A percentile compares a stretch with the other conserved stretches of the same genome.
Conservation (phyloP, 129 eudicot species). For the Chrysanthemum seticuspe region DNA sequence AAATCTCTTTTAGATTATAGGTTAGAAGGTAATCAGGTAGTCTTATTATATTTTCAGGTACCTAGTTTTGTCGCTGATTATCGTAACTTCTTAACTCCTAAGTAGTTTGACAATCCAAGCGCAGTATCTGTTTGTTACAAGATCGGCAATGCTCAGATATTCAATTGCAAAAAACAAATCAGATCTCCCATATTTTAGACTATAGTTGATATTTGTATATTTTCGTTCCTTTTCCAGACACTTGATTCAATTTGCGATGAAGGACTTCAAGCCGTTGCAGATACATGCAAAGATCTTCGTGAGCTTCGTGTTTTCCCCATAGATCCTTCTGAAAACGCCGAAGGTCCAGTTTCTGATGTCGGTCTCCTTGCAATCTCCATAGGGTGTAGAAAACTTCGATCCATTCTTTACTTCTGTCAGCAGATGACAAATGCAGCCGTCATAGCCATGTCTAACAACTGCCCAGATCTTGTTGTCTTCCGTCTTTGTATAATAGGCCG, state of each 20-base stretch:
- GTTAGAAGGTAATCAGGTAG: too few species aligned
- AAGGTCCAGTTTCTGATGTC: conserved; percentile 67
- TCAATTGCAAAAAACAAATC: too few species aligned
- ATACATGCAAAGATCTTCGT: conserved; percentile 72
- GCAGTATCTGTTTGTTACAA: too few species aligned
- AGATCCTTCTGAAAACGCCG: conserved; percentile 43
- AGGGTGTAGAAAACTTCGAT: conserved; percentile 65
- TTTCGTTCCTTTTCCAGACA: conserved; percentile 36
- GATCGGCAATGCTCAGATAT: too few species aligned
- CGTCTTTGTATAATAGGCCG: conserved; percentile 73
- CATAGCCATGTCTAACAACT: conserved; percentile 73
- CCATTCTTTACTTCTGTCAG: conserved; percentile 72
- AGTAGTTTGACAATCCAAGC: too few species aligned
- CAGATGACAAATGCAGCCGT: conserved; percentile 79
- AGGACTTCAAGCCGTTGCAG: conserved; percentile 76
- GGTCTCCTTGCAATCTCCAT: conserved; percentile 73
- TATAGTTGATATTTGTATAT: neutral
- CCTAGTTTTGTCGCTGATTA: too few species aligned
- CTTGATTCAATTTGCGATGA: conserved; percentile 77
- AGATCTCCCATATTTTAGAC: too few species aligned
- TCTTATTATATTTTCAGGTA: too few species aligned
- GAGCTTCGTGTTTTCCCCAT: conserved; percentile 79
- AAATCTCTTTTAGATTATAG: too few species aligned
- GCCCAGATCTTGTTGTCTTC: conserved; percentile 72
- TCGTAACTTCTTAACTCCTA: too few species aligned